A percentile compares a stretch with the other conserved stretches of the same genome.
phyloP scores from a whole-genome alignment of 148 eudicot species.

The Nepenthes gracilis region DNA sequence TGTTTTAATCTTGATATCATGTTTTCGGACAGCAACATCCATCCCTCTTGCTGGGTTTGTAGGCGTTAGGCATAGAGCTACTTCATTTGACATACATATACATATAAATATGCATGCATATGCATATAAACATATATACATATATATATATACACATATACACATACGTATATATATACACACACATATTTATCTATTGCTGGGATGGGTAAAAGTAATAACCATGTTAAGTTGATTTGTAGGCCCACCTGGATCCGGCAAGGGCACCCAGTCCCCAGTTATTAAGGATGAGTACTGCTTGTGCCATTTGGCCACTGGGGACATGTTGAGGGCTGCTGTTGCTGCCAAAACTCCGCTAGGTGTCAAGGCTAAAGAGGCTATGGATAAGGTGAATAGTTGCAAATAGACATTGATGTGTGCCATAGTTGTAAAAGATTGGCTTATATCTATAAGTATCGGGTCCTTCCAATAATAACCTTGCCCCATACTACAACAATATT shows the following conservation, averaged over 20 bases:
- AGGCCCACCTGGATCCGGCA: constrained; percentile 99
- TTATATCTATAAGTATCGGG: too few relatives aligned
- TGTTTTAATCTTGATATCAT: too few relatives aligned
- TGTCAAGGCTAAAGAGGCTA: constrained; percentile 89
- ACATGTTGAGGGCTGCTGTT: constrained; percentile 98
- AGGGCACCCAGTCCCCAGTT: constrained; percentile 95
- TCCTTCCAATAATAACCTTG: too few relatives aligned
- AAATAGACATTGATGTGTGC: too few relatives aligned
- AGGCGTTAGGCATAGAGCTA: background rate
- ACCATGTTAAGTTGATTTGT: background rate
- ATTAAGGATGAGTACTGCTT: constrained; percentile 92
- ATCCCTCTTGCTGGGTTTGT: background rate
- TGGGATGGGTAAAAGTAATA: background rate
- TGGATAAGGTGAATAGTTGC: constrained; percentile 54
- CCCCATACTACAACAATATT: too few relatives aligned
- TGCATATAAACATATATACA: too few relatives aligned
- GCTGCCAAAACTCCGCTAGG: constrained; percentile 91
- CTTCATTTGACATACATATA: too few relatives aligned
- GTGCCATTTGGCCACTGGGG: constrained; percentile 96
- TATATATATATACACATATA: too few relatives aligned
- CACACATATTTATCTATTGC: background rate
- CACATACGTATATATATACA: too few relatives aligned
- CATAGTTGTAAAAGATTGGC: too few relatives aligned
- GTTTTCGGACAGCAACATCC: too few relatives aligned
- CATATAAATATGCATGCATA: too few relatives aligned